Base-by-base conservation (phyloP, 345 rosid species). In the Adansonia digitata region DNA sequence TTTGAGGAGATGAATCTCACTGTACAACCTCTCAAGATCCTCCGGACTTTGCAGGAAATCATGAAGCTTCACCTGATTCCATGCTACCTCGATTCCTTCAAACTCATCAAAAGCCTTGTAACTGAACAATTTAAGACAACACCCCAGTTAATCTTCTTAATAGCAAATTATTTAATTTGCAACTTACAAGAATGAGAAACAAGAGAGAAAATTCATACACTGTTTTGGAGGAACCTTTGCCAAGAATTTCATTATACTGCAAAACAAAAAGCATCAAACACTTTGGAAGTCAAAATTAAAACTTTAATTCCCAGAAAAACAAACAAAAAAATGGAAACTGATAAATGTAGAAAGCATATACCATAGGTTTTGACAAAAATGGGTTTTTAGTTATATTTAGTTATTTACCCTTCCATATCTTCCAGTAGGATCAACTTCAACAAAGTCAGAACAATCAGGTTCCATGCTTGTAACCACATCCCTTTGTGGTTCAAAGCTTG, bases 371-470 rank as follows among this genome's bases (percentile, higher is more conserved):
- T 18, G n/a, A n/a, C n/a, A 5, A 0, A 11, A 37, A 55, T 29
- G 52, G 48, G 60, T 34, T 65, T n/a, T n/a, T n/a, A n/a, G n/a
- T n/a, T n/a, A n/a, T n/a, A 27, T 27, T 51, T 26, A 72, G 67
- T 68, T 12, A 71, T 67, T 31, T 37, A 85, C 99, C 84, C 98
- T 89, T 86, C 99, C 97, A 84, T 95, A 95, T 95, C 99, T 93
- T 84, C 99, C 99, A 18, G 98, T 85, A 65, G 97, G 99, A 87
- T 95, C 99, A 82, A 87, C 87, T 83, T 95, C 99, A 79, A 87
- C 96, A 79, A 88, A 93, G 75, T 84, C 96, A 69, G 84, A 84
- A 78, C 27, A 80, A 77, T 85, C 88, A 5, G 76, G 34, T 71
- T 76, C 87, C 61, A 71, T 69, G 26, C 66, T 78, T 68, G 82